Base-by-base conservation (phyloP, 2,329 filamentous ascomycete species). In the Fusarium torreyae region DNA sequence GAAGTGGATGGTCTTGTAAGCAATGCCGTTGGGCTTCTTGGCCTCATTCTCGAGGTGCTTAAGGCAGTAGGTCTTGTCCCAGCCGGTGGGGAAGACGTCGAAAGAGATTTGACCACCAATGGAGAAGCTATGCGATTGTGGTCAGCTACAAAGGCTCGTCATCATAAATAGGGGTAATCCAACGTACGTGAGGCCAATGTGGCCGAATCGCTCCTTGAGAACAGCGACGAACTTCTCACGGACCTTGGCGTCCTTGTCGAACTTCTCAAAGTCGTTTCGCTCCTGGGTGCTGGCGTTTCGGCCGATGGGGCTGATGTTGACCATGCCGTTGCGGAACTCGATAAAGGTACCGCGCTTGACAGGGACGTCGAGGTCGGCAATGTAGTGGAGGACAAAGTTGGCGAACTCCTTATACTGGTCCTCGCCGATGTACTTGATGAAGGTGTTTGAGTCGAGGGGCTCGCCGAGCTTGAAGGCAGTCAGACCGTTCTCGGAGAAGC, bases 31-130 rank as follows among this genome's bases (percentile, higher is more conserved):
- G 40, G 87, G 85, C 79, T 87, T 85, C 82, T 87, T 83, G 69
- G 91, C 90, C 80, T 98, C 94, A 69, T 87, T 87, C 83, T 96
- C 93, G 66, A 98, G 85, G 81, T 98, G 94, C 74, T 88, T 85
- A 72, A 98, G 86, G 84, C 94, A 98, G 87, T 97, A 99, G 11
- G 93, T 97, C 90, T 98, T 99, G 84, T 99, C 96, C 96, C 96
- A 99, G 77, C 96, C 96, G 4, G 85, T 88, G 69, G 96, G 96
- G 87, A 99, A 99, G 76, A 98, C 92, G 78, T 99, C 96, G 81
- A 99, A 99, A 63, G 94, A 98, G 82, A 99, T 98, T 79, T 98
- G 94, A 54, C 96, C 96, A 74, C 96, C 96, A 75, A 99, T 97
- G 68, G 94, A 95, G 86, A 92, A 98, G 62, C 92, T 94, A 48